phyloP scores from a whole-genome alignment of 1,284 basidiomycete species.

The Neotropicomus parvogracilis region DNA sequence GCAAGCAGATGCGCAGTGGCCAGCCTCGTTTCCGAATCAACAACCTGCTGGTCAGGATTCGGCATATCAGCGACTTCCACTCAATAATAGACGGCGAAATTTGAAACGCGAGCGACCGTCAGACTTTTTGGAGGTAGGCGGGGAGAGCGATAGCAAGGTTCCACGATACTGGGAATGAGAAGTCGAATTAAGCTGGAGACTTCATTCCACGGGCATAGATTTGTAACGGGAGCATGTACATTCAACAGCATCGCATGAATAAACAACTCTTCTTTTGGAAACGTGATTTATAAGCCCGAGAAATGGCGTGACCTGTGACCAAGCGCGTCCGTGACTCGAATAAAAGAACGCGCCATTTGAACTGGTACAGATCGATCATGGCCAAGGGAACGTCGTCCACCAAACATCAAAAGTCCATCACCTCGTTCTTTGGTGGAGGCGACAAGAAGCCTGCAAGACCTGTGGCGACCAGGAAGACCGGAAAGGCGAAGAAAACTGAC shows the following conservation, averaged over 20 bases:
- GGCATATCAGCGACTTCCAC: slow-evolving; percentile 76
- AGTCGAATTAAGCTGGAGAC: background rate
- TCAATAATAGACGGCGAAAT: slow-evolving; percentile 72
- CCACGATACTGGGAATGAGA: slow-evolving; percentile 71
- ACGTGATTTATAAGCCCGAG: background rate
- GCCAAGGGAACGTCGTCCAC: slow-evolving; percentile 40
- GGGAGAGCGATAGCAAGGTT: slow-evolving; percentile 58
- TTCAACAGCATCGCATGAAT: background rate
- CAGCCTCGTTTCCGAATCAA: slow-evolving; percentile 56
- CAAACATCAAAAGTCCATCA: slow-evolving; percentile 52
- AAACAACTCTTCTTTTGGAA: background rate
- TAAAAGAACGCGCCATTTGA: slow-evolving; percentile 12
- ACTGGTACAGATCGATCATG: slow-evolving; percentile 39
- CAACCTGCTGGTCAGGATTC: slow-evolving; percentile 67
- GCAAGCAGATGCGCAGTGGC: slow-evolving; percentile 38
- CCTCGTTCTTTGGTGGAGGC: slow-evolving; percentile 47
- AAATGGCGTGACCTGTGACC: slow-evolving; percentile 29
- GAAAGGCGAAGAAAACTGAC: slow-evolving; percentile 32
- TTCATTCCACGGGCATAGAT: slow-evolving; percentile 1
- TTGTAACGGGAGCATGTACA: slow-evolving; percentile 7
- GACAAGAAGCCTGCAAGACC: slow-evolving; percentile 23
- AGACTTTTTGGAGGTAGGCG: slow-evolving; percentile 74
- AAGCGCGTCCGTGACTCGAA: slow-evolving; percentile 30
- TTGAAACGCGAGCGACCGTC: slow-evolving; percentile 77
- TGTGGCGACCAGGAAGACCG: slow-evolving; percentile 23